These are phyloP conservation scores for Aurifilum marmelostoma DNA, from an alignment of 2,329 filamentous ascomycete genomes.

Conservation along the genomic window DNA sequence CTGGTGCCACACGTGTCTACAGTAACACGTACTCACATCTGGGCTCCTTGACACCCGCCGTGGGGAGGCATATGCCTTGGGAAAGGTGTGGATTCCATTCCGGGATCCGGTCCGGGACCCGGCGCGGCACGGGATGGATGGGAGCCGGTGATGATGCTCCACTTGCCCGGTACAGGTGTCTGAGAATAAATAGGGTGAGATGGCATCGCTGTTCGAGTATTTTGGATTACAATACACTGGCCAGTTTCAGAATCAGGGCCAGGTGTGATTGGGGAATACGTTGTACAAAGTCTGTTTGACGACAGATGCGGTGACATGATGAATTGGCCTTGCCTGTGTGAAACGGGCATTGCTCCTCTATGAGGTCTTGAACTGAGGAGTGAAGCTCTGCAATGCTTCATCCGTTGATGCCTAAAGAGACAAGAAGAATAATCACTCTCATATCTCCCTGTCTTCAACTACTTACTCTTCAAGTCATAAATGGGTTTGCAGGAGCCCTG, in stretches of 20 bases:
- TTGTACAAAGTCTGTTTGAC: background rate
- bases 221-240: background rate
- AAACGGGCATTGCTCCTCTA: background rate
- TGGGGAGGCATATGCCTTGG: no score
- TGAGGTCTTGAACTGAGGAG: background rate
- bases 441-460: no score
- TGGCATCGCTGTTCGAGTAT: background rate
- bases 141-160: conserved; percentile 14
- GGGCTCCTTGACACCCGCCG: no score
- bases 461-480: no score
- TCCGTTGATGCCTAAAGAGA: background rate
- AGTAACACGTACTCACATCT: no score
- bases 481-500: background rate
- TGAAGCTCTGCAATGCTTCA: background rate
- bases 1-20: background rate
- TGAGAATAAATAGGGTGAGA: background rate
- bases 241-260: background rate
- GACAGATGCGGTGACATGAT: background rate
- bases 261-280: background rate
- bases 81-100: background rate
- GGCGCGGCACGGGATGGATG: conserved; percentile 14
- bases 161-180: background rate
- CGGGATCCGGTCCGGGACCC: conserved; percentile 6
- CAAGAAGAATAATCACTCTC: no score
- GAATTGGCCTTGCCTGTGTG: background rate